phyloP scores from a whole-genome alignment of 164 flowering plant genomes.

The Euptelea pleiosperma region DNA sequence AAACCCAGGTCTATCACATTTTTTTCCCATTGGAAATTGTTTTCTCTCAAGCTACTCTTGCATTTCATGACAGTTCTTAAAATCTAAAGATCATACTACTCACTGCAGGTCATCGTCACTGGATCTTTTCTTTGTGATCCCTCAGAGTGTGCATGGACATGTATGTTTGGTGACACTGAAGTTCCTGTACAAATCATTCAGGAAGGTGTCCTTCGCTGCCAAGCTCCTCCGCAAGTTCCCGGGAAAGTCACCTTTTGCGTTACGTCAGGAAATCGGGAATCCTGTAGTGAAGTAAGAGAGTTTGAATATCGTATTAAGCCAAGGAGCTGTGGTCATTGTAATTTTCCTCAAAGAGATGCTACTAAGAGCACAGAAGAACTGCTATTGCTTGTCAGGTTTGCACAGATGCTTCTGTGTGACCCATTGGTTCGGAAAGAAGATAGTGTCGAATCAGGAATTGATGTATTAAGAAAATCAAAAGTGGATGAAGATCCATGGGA shows the following conservation, averaged over 20 bases:
- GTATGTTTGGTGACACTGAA: slow-evolving; percentile 93
- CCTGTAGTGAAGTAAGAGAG: slow-evolving; percentile 90
- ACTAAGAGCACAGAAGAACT: slow-evolving; percentile 57
- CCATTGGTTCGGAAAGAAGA: slow-evolving; percentile 31
- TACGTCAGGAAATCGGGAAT: slow-evolving; percentile 69
- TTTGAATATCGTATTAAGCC: slow-evolving; percentile 68
- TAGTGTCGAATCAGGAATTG: slow-evolving; percentile 25
- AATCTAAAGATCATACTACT: slow-evolving; percentile 11
- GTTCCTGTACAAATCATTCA: slow-evolving; percentile 77
- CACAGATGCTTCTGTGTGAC: slow-evolving; percentile 63
- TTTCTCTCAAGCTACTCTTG: background rate
- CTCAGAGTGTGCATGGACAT: slow-evolving; percentile 59
- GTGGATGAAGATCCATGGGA: slow-evolving; percentile 56
- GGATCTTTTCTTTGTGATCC: slow-evolving; percentile 90
- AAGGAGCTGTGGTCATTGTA: slow-evolving; percentile 18
- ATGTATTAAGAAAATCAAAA: slow-evolving; percentile 25
- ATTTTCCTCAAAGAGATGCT: slow-evolving; percentile 28
- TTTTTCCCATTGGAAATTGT: background rate
- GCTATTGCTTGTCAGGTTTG: slow-evolving; percentile 62
- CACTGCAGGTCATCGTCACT: slow-evolving; percentile 74
- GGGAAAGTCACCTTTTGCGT: slow-evolving; percentile 78
- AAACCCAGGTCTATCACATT: background rate
- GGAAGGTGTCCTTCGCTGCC: slow-evolving; percentile 76
- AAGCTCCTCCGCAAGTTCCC: slow-evolving; percentile 63
- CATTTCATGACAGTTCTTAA: background rate